Evolutionary conservation across 2,329 filamentous ascomycete species (phyloP), one percentile per base, ranked within the genome.

Genomic region (Aspergillus oerlinghausenensis): DNA sequence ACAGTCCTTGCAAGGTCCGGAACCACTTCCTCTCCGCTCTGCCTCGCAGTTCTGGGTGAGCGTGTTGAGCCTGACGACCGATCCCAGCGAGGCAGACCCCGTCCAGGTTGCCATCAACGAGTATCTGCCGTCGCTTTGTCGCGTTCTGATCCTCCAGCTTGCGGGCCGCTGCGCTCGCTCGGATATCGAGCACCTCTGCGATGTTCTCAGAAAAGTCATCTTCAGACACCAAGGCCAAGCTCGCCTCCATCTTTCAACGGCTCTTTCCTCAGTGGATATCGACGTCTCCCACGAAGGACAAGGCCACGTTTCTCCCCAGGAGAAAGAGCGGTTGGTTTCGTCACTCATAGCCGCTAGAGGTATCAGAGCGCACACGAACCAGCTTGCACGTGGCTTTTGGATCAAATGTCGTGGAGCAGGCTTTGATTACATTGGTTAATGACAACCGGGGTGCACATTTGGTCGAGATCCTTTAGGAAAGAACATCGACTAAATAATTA

Each of bases 21-120:
- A 79, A 40, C 75, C 76, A 9, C 68, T 79, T 14, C 75, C 77
- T n/a, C 73, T 79, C n/a, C 76, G 76, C 19, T 75, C 76, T 28
- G 73, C 75, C 4, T 73, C 76, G 35, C 65, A 70, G 35, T 79
- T 79, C 60, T 78, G 77, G 72, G 65, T 73, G n/a, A 66, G 68
- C 19, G 61, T 77, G 47, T 52, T 77, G 57, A 70, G 70, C 53
- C 63, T 78, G 55, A 67, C 69, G 19, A 62, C 58, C 19, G 60
- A 58, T 35, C 40, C 59, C 1, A 60, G 63, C 23, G 63, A 70
- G 26, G 64, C 63, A 3, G 58, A 57, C 14, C 55, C 63, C 11
- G 63, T 68, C 26, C 67, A 70, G 47, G 62, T 62, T 38, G 69
- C 71, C 10, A 63, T 74, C n/a, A 67, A 70, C 23, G 66, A 70